Evolutionary conservation across 768 basidiomycete species (phyloP), one percentile per base, ranked within the genome.

Genomic region (Tricholoma matsutake): DNA sequence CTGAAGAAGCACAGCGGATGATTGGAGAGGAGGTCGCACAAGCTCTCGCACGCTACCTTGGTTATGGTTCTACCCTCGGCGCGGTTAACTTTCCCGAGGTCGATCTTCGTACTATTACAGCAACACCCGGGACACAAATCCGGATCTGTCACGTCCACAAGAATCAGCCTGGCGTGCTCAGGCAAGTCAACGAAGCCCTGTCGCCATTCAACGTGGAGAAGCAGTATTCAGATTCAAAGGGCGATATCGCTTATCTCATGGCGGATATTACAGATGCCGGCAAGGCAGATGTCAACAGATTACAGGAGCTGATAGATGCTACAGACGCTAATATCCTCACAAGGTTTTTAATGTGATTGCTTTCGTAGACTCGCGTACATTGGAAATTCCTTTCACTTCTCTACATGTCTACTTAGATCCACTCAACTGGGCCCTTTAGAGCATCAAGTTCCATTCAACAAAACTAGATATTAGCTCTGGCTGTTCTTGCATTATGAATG

Each of bases 61-160:
- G 88, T 75, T 94, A 88, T 71, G 97, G 97, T 55, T 88, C 94
- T 25, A 92, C 93, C 3, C 62, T 94, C 59, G 94, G 95, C 52
- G 89, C 94, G 3, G 97, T 98, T 81, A 98, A 98, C 80, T 98
- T 99, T 86, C 96, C 97, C 54, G 96, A 98, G 78, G 96, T 99
- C 68, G 94, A 96, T 77, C 81, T 99, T 41, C 91, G 96, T 61
- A 87, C 94, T 56, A 96, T 98, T 72, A 86, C 89, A 9, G 84
- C 87, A 2, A 92, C 94, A 64, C 89, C 95, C 70, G 84, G 83
- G 54, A 83, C 83, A 63, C 83, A 90, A 69, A 85, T 98, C 65
- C 91, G 97, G 63, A 81, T 99, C 34, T 98, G 97, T 77, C 87
- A 98, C 74, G 91, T 97, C 54, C 97, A 99, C 83, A 87, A 81